phyloP scores from a whole-genome alignment of 108 stramenopile genomes.

The Fistulifera pelliculosa region DNA sequence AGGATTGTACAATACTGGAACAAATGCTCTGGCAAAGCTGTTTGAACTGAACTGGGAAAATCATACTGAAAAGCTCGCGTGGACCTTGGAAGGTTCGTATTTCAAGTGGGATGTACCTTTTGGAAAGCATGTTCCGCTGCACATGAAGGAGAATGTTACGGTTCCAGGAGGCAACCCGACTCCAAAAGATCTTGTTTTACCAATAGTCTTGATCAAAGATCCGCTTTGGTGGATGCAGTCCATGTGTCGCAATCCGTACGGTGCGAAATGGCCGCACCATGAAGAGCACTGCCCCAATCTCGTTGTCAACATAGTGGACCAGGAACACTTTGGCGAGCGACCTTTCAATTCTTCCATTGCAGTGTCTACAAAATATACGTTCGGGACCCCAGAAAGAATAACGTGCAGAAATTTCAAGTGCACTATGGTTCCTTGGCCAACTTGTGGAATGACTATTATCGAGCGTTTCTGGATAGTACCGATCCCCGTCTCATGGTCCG shows the following conservation, averaged over 20 bases:
- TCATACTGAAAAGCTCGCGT: slow-evolving; percentile 22
- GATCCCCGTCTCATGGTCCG: slow-evolving; percentile 61
- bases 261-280: too few species aligned
- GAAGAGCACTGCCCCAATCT: too few species aligned
- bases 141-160: too few species aligned
- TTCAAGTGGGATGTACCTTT: neutral
- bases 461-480: slow-evolving; percentile 27
- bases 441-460: slow-evolving; percentile 66
- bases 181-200: slow-evolving; percentile 37
- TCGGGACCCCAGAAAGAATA: too few species aligned
- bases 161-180: neutral
- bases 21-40: slow-evolving; percentile 10
- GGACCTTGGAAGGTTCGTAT: slow-evolving; percentile 14
- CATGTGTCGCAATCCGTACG: too few species aligned
- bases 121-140: neutral
- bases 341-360: too few species aligned
- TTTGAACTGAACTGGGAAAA: too few species aligned
- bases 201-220: slow-evolving; percentile 60
- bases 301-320: too few species aligned
- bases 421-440: slow-evolving; percentile 39
- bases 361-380: too few species aligned
- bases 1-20: slow-evolving; percentile 13
- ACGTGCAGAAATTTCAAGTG: neutral
- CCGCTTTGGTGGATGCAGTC: slow-evolving; percentile 52
- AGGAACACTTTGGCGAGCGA: too few species aligned